Percentiles rank a stretch among this genome's conserved stretches.
These are phyloP conservation scores for Lactarius akahatsu DNA, from an alignment of 768 basidiomycete species.

Conservation along the genomic window DNA sequence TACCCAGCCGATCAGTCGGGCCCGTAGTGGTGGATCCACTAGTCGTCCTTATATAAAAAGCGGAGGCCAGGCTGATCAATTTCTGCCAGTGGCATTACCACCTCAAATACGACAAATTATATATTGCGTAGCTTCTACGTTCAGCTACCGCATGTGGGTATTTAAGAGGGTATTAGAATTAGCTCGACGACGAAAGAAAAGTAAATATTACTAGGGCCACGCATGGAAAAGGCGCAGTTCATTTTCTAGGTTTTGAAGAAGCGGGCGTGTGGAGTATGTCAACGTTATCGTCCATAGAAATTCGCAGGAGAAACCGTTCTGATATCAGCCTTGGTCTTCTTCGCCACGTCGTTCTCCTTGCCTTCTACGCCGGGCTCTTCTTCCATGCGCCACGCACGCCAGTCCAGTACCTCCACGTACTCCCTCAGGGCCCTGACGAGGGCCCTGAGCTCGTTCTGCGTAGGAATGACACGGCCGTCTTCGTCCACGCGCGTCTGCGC, in stretches of 20 bases:
- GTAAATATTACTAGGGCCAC: constrained; percentile 12
- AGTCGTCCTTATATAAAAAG: too few relatives aligned
- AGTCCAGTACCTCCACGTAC: constrained; percentile 60
- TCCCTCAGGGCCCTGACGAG: constrained; percentile 57
- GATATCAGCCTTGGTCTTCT: constrained; percentile 15
- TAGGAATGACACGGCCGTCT: constrained; percentile 29
- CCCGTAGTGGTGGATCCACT: too few relatives aligned
- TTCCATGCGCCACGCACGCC: constrained; percentile 47
- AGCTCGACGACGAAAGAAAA: constrained; percentile 8
- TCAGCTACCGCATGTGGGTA: constrained; percentile 2
- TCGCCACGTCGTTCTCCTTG: constrained; percentile 17
- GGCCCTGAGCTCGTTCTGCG: constrained; percentile 39
- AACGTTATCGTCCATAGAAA: constrained; percentile 18
- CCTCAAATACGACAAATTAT: constrained; percentile 13
- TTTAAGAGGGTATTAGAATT: constrained; percentile 10
- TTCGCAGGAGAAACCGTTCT: constrained; percentile 15
- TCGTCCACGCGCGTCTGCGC: constrained; percentile 21
- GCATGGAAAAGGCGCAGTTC: not conserved
- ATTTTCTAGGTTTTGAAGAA: not conserved
- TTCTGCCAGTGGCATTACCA: constrained; percentile 3
- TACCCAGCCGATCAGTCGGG: too few relatives aligned
- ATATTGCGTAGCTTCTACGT: constrained; percentile 12
- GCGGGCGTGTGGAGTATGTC: not conserved
- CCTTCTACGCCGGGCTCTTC: constrained; percentile 27
- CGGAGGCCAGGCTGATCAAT: not conserved